Evolutionary conservation across 2,329 filamentous ascomycete genomes (phyloP).

Genomic region (Paraconiothyrium sp.): DNA sequence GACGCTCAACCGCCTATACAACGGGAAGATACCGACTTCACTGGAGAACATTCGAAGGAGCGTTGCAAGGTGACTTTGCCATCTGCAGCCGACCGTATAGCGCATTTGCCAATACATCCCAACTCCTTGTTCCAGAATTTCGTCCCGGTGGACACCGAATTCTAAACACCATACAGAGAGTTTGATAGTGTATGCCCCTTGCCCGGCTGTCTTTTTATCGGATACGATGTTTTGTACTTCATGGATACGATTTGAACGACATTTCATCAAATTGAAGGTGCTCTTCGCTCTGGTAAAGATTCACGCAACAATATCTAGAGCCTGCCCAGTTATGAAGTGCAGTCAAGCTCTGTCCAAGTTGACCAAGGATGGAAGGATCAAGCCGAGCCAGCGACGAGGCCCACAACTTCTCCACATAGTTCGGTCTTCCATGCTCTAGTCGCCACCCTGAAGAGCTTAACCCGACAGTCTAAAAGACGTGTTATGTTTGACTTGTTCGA

Average conservation of each 20-base stretch:
- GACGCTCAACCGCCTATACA: background rate
- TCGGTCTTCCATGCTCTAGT: background rate
- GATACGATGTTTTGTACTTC: background rate
- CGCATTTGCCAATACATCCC: background rate
- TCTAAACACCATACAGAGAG: background rate
- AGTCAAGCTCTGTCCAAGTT: constrained; percentile 7
- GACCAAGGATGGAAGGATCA: background rate
- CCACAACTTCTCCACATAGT: constrained; percentile 6
- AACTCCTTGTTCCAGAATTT: background rate
- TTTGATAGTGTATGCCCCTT: background rate
- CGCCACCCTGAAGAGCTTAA: background rate
- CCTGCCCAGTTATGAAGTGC: constrained; percentile 11
- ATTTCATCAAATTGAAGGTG: too few species aligned
- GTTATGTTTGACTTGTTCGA: background rate
- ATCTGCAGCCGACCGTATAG: background rate
- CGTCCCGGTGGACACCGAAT: background rate
- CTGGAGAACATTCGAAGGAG: background rate
- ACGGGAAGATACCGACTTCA: background rate
- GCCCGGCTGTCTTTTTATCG: background rate
- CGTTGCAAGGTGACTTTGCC: background rate
- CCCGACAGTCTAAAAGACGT: background rate
- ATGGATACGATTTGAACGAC: background rate
- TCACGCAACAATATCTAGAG: background rate
- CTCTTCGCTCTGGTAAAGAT: too few species aligned
- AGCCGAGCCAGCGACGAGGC: background rate